Percentiles rank a stretch among this genome's conserved stretches.
phyloP scores from a whole-genome alignment of 73 alveolate genomes.

The Halteria grandinella region DNA sequence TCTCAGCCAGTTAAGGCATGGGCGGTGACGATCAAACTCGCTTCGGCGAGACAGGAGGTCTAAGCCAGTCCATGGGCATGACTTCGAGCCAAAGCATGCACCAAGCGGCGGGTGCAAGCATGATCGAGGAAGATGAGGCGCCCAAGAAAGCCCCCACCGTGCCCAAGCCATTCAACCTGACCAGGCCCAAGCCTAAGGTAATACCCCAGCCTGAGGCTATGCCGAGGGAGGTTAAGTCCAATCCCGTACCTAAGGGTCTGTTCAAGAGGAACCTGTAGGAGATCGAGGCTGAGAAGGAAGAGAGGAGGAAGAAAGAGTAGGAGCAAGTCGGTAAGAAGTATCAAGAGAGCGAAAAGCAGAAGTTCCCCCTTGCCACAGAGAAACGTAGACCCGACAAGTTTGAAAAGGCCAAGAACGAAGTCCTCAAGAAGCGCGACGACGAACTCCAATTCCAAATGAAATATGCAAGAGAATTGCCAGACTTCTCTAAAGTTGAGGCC shows the following conservation, averaged over 20 bases:
- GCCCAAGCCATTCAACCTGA: conserved; percentile 92
- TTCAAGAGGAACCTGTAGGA: conserved; percentile 85
- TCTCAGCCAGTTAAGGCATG: conserved; percentile 61
- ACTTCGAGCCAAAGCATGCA: no score
- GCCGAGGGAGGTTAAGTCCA: conserved; percentile 75
- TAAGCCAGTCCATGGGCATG: conserved; percentile 10
- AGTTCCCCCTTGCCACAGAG: conserved; percentile 47
- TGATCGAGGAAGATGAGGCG: conserved; percentile 64
- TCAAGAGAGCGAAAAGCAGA: conserved; percentile 29
- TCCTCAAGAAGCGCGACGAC: conserved; percentile 63
- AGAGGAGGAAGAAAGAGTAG: conserved; percentile 67
- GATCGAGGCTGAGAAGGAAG: conserved; percentile 73
- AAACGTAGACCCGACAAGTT: conserved; percentile 69
- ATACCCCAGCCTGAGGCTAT: conserved; percentile 89
- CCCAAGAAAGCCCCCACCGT: conserved; percentile 84
- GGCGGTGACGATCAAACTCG: conserved; percentile 36
- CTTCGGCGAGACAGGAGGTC: conserved; percentile 53
- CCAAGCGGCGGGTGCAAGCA: no score
- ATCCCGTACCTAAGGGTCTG: conserved; percentile 86
- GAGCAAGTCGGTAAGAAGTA: conserved; percentile 35
- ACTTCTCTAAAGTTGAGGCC: conserved; percentile 82
- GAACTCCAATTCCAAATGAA: conserved; percentile 72
- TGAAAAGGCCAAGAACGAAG: conserved; percentile 71
- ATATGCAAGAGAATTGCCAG: conserved; percentile 75
- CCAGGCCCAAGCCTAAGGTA: conserved; percentile 92